Base-by-base conservation (phyloP, 176 grass and related monocot genomes). In the Hordeum marinum region DNA sequence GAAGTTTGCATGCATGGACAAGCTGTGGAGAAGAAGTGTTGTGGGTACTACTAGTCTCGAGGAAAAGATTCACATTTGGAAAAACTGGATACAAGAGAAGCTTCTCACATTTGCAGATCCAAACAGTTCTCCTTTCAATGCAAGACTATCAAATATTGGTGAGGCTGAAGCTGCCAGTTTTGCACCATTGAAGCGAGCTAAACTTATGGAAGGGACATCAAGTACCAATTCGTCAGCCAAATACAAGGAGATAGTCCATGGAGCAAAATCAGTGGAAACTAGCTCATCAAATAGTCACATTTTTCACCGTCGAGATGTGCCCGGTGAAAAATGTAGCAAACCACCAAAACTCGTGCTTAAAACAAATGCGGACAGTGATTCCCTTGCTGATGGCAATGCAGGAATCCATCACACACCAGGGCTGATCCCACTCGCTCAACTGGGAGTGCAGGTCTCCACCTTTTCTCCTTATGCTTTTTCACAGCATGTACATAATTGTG, bases 261-360 rank as follows among this genome's bases (percentile, higher is more conserved):
- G 62, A 81, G 83, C 58, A 20, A 95, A 82, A 85, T 77, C 86
- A 71, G 25, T 27, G 48, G 80, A 90, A 88, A 84, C 26, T 36
- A 80, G 81, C 36, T 71, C 83, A 52, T 60, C 62, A 39, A 82
- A 85, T 63, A 82, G 77, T 86, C 86, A 75, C 9, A 11, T 72
- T 85, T 35, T 84, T 48, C 75, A 54, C 66, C 29, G 57, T 72
- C 41, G 39, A 9, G 45, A 9, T 18, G 70, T 84, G 4, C 55
- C 69, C 3, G 31, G 20, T 76, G 29, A 79, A 85, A 84, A 77
- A 86, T 69, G 41, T 54, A 55, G 52, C 37, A 63, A 85, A 80
- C 50, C 66, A 27, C 85, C 89, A 18, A 95, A 94, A 93, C 89
- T 91, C 18, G 87, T 95, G 42, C 74, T 95, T 69, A 98, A 92